Evolutionary conservation across 257 asterid genomes (phyloP).

Genomic region (Solanum etuberosum): DNA sequence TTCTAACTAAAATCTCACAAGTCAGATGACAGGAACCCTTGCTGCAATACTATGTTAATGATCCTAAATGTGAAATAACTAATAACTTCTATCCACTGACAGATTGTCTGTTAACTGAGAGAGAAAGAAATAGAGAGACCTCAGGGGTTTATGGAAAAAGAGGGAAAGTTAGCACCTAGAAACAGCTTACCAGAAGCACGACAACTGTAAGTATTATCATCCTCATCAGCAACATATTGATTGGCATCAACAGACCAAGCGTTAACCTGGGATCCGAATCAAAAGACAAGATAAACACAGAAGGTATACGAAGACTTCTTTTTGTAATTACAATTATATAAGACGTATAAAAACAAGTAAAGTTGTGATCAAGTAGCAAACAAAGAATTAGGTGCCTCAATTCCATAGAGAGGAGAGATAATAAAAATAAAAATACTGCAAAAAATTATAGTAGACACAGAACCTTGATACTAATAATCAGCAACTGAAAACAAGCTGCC

Average conservation of each 20-base stretch:
- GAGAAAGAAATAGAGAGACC: not conserved
- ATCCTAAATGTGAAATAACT: not conserved
- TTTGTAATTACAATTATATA: not conserved
- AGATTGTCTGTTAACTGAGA: not conserved
- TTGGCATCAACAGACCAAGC: slow-evolving; percentile 90
- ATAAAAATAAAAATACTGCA: not conserved
- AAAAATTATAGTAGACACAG: not conserved
- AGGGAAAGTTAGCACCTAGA: slow-evolving; percentile 1
- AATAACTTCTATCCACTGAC: not conserved
- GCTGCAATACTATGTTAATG: not conserved
- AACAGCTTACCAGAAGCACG: slow-evolving; percentile 81
- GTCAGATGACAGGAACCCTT: not conserved
- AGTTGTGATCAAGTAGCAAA: not conserved
- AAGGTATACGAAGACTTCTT: not conserved
- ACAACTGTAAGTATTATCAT: slow-evolving; percentile 82
- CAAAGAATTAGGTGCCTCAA: not conserved
- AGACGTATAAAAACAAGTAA: not conserved
- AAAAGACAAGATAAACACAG: not conserved
- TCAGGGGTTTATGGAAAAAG: not conserved
- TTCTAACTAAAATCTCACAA: not conserved
- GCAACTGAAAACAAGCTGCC: not conserved
- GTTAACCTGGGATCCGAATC: slow-evolving; percentile 41
- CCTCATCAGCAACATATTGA: slow-evolving; percentile 96
- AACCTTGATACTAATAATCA: not conserved
- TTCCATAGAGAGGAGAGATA: not conserved